Conservation (phyloP, 176 grass and related monocot species). For the Dendrocalamus sinicus region DNA sequence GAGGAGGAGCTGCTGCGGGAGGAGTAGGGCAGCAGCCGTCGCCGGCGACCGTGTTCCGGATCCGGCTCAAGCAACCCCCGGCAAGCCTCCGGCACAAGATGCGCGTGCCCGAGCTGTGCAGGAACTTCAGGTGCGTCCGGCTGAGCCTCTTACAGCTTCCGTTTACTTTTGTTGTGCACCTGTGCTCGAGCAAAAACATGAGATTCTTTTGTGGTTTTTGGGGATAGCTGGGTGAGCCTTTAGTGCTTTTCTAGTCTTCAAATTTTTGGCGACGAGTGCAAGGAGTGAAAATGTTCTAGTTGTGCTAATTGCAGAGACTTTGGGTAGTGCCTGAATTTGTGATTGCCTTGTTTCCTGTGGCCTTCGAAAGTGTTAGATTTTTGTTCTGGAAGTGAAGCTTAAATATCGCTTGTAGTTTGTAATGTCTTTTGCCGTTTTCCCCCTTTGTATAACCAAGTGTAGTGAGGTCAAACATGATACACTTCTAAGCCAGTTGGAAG, state of each 20-base stretch:
- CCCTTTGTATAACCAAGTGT: neutral
- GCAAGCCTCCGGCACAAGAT: constrained; percentile 89
- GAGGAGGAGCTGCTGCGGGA: constrained; percentile 33
- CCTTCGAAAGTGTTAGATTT: neutral
- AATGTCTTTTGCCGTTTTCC: neutral
- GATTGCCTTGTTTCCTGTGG: neutral
- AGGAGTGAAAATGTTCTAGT: neutral
- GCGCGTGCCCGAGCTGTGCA: constrained; percentile 90
- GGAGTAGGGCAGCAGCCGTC: constrained; percentile 43
- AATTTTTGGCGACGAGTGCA: neutral
- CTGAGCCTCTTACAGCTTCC: neutral
- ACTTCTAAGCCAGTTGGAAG: neutral
- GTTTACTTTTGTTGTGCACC: neutral
- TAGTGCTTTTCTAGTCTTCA: neutral
- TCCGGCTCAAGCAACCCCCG: constrained; percentile 86
- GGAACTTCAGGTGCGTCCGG: constrained; percentile 80
- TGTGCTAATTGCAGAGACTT: neutral
- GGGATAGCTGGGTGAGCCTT: neutral
- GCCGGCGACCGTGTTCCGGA: constrained; percentile 83
- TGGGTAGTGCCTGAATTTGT: neutral
- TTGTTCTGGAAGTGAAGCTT: neutral
- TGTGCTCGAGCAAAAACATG: neutral
- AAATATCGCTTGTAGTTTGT: neutral
- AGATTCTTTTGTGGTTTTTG: neutral
- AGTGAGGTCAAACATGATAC: constrained; percentile 9